Percentiles rank a stretch among this genome's conserved stretches.
These are phyloP conservation scores for Argentina anserina DNA, from an alignment of 306 rosid genomes.

Conservation along the genomic window DNA sequence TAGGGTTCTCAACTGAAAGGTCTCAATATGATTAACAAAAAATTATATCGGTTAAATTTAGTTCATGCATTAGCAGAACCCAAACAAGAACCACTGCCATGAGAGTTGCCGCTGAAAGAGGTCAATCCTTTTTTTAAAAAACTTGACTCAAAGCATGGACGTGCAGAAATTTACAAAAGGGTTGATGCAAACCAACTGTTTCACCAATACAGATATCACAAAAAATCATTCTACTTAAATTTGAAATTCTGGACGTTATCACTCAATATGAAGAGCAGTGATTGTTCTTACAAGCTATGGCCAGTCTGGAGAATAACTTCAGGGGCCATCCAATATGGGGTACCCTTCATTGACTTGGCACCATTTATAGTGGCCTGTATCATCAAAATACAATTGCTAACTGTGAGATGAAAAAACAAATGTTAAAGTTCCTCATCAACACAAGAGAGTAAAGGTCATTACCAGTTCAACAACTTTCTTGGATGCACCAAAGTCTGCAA, in stretches of 20 bases:
- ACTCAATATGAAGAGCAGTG: constrained; percentile 6
- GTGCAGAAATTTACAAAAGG: background rate
- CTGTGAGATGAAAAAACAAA: constrained; percentile 4
- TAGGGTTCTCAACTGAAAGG: background rate
- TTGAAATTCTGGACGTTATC: background rate
- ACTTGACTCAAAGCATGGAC: background rate
- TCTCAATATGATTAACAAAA: background rate
- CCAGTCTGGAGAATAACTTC: constrained; percentile 96
- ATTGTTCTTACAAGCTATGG: constrained; percentile 75
- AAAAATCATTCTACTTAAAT: background rate
- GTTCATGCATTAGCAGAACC: background rate
- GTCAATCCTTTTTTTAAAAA: background rate
- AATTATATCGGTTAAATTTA: background rate
- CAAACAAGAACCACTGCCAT: background rate
- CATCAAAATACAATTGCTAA: constrained; percentile 23
- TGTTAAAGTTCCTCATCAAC: constrained; percentile 13
- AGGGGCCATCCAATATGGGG: constrained; percentile 99
- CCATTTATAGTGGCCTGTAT: constrained; percentile 82
- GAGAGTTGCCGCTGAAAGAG: background rate
- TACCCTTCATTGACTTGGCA: constrained; percentile 95
- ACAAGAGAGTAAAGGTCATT: constrained; percentile 21
- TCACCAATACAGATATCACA: background rate
- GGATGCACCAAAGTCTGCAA: constrained; percentile 96
- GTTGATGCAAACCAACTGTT: background rate
- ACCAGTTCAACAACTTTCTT: constrained; percentile 97